Evolutionary conservation across 768 basidiomycete genomes (phyloP).

Genomic region (Guyanaporus albipodus): DNA sequence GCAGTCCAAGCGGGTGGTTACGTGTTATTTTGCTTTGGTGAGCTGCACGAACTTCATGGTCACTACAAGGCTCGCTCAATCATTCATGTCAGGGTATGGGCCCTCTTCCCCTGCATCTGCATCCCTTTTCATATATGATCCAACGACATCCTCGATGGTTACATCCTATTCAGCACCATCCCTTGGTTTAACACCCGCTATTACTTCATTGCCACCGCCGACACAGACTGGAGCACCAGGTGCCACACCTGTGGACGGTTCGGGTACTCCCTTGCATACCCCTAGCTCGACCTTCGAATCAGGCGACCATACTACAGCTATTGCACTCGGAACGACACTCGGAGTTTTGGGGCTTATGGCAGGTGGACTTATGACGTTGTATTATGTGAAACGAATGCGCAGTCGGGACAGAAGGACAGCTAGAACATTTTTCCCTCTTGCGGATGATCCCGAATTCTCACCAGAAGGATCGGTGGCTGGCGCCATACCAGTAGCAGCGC

Average conservation of each 20-base stretch:
- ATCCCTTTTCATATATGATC: slow-evolving; percentile 51
- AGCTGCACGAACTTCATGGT: slow-evolving; percentile 24
- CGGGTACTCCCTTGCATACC: slow-evolving; percentile 15
- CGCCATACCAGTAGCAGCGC: slow-evolving; percentile 4
- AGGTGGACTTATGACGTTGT: slow-evolving; percentile 37
- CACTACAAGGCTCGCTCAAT: slow-evolving; percentile 14
- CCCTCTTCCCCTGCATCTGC: slow-evolving; percentile 43
- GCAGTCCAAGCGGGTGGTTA: slow-evolving; percentile 56
- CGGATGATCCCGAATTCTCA: slow-evolving; percentile 17
- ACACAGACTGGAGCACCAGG: slow-evolving; percentile 30
- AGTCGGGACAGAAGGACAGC: slow-evolving; percentile 2
- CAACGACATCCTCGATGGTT: slow-evolving; percentile 36
- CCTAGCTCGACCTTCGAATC: slow-evolving; percentile 15
- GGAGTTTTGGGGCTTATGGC: slow-evolving; percentile 55
- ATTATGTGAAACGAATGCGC: slow-evolving; percentile 40
- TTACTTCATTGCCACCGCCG: slow-evolving; percentile 34
- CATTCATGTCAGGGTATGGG: slow-evolving; percentile 24
- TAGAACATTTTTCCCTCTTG: slow-evolving; percentile 18
- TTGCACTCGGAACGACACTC: slow-evolving; percentile 60
- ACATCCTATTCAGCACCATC: slow-evolving; percentile 38
- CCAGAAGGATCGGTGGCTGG: slow-evolving; percentile 6
- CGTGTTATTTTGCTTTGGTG: slow-evolving; percentile 78
- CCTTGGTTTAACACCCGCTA: slow-evolving; percentile 25
- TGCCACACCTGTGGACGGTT: slow-evolving; percentile 1
- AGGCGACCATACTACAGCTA: slow-evolving; percentile 36